A percentile compares a stretch with the other conserved stretches of the same genome.
phyloP scores from a whole-genome alignment of 768 basidiomycete genomes.

The Boletus vermiculosoides region DNA sequence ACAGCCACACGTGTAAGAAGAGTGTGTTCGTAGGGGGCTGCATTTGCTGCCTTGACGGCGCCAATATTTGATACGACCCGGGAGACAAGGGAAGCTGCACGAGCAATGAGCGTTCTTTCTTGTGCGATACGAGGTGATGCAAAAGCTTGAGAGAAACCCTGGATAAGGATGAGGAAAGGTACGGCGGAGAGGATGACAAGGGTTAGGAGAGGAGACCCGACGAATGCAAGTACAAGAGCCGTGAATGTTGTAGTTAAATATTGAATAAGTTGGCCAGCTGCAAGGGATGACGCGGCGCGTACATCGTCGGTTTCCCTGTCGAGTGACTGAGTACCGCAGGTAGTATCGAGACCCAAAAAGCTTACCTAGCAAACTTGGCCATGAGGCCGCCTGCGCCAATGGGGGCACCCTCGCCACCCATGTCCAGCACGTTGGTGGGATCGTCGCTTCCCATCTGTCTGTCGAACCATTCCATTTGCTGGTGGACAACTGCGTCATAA shows the following conservation, averaged over 20 bases:
- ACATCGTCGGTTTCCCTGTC: constrained; percentile 93
- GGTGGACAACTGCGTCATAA: constrained; percentile 62
- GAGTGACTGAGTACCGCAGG: constrained; percentile 7
- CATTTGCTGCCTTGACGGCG: constrained; percentile 94
- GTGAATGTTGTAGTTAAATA: constrained; percentile 77
- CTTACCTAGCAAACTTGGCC: constrained; percentile 85
- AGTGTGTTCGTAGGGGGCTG: constrained; percentile 53
- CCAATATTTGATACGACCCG: constrained; percentile 73
- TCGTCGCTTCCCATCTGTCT: constrained; percentile 63
- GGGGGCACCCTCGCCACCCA: constrained; percentile 43
- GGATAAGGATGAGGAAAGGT: constrained; percentile 76
- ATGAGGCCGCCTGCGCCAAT: constrained; percentile 87
- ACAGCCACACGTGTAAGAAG: constrained; percentile 44
- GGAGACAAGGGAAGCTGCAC: constrained; percentile 78
- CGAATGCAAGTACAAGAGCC: constrained; percentile 79
- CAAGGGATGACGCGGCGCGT: constrained; percentile 78
- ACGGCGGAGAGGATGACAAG: constrained; percentile 91
- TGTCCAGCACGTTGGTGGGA: constrained; percentile 36
- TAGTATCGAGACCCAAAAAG: not conserved
- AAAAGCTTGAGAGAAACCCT: constrained; percentile 68
- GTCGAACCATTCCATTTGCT: constrained; percentile 93
- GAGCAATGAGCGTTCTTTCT: constrained; percentile 66
- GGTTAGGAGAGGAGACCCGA: constrained; percentile 77
- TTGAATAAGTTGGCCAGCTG: constrained; percentile 75
- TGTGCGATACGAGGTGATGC: constrained; percentile 63